phyloP scores from a whole-genome alignment of 169 alveolate genomes.

The Perkinsus marinus region DNA sequence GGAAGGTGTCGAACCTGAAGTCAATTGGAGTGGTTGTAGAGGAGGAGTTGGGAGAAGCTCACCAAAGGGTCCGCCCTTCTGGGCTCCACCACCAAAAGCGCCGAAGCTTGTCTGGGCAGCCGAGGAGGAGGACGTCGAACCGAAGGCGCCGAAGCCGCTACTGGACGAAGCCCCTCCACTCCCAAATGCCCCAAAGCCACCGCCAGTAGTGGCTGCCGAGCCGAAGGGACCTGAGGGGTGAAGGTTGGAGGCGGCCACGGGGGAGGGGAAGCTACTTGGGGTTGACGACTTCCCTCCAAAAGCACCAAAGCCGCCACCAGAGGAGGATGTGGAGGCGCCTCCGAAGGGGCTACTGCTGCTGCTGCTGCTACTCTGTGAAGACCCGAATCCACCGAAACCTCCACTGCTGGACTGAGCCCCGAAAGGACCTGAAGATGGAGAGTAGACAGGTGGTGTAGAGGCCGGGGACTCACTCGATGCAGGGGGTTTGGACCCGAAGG shows the following conservation, averaged over 20 bases:
- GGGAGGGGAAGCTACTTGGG: not conserved
- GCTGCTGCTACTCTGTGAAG: not conserved
- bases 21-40: too few species aligned
- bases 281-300: not conserved
- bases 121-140: too few species aligned
- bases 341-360: not conserved
- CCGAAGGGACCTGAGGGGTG: not conserved
- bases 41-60: too few species aligned
- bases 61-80: too few species aligned
- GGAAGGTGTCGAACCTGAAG: too few species aligned
- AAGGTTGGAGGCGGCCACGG: not conserved
- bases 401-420: not conserved
- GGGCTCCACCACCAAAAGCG: too few species aligned
- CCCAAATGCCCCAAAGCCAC: too few species aligned
- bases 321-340: not conserved
- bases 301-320: not conserved
- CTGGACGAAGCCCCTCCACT: too few species aligned
- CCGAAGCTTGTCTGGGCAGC: too few species aligned
- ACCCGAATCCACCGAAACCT: not conserved
- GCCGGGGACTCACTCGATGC: not conserved
- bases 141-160: too few species aligned
- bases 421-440: not conserved
- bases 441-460: not conserved
- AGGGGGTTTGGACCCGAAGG: not conserved
- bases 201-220: not conserved